Evolutionary conservation across 2,329 filamentous ascomycete species (phyloP).

Genomic region (Pseudocercospora crystallina): DNA sequence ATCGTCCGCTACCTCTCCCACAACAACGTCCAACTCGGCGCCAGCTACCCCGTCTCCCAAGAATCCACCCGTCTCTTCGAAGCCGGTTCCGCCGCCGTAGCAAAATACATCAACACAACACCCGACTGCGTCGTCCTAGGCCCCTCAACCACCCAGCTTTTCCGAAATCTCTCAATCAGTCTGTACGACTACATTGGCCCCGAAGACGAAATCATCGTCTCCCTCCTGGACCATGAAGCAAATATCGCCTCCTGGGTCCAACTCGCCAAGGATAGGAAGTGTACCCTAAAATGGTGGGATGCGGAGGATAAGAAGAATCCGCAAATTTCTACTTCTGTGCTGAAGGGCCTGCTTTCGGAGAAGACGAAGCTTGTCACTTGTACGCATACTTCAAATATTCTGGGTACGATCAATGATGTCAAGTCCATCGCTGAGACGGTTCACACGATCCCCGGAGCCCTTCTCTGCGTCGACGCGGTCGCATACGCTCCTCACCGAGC

Average conservation of each 20-base stretch:
- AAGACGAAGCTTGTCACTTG: constrained; percentile 70
- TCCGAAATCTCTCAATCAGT: constrained; percentile 65
- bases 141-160: constrained; percentile 71
- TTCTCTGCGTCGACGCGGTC: constrained; percentile 74
- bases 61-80: constrained; percentile 60
- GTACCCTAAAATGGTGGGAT: constrained; percentile 70
- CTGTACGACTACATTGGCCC: constrained; percentile 59
- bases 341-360: constrained; percentile 59
- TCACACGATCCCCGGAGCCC: constrained; percentile 52
- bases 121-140: constrained; percentile 70
- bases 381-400: constrained; percentile 72
- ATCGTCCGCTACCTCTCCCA: constrained; percentile 65
- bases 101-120: constrained; percentile 68
- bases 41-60: constrained; percentile 63
- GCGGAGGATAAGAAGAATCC: constrained; percentile 51
- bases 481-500: constrained; percentile 72
- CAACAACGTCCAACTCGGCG: constrained; percentile 74
- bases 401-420: constrained; percentile 69
- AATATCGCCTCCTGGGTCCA: constrained; percentile 74
- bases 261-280: constrained; percentile 60
- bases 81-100: constrained; percentile 63
- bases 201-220: constrained; percentile 62
- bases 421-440: constrained; percentile 56
- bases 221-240: constrained; percentile 73
- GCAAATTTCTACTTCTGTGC: constrained; percentile 57